Conservation (phyloP, 2,329 filamentous ascomycete genomes). For the Paradendryphiella salina region DNA sequence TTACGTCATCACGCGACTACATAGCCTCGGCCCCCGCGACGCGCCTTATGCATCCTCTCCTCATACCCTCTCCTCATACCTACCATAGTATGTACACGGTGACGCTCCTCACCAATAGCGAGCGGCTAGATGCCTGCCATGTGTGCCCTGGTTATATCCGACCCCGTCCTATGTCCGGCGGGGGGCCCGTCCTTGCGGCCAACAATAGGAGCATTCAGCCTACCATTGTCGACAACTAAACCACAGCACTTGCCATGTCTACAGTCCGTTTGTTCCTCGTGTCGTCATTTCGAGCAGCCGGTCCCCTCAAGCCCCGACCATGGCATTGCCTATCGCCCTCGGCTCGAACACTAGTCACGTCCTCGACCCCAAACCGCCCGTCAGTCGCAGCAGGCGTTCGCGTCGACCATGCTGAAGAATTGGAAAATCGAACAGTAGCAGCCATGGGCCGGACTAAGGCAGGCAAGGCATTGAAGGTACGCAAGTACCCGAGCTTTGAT, state of each 20-base stretch:
- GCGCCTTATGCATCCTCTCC: background rate
- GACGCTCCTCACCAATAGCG: conserved; percentile 2
- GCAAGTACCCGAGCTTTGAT: conserved; percentile 50
- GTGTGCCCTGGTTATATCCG: background rate
- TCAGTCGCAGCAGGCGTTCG: conserved; percentile 23
- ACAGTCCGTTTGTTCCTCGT: conserved; percentile 4
- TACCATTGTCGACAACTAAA: background rate
- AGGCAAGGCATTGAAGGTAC: conserved; percentile 53
- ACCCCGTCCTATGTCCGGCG: conserved; percentile 1
- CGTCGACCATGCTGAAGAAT: conserved; percentile 43
- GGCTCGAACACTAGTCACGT: conserved; percentile 17
- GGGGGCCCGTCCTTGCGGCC: background rate
- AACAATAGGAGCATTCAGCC: background rate
- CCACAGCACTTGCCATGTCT: conserved; percentile 14
- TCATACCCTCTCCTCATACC: no score
- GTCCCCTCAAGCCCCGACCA: background rate
- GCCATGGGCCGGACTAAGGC: conserved; percentile 53
- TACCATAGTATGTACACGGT: no score
- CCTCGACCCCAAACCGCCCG: conserved; percentile 19
- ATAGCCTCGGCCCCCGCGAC: conserved; percentile 1
- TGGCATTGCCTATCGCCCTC: background rate
- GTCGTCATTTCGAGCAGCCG: background rate
- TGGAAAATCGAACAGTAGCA: conserved; percentile 49
- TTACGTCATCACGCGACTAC: background rate
- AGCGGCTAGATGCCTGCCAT: background rate